These are phyloP conservation scores for Pharnaceum exiguum DNA, from an alignment of 148 eudicot genomes.

Conservation along the genomic window DNA sequence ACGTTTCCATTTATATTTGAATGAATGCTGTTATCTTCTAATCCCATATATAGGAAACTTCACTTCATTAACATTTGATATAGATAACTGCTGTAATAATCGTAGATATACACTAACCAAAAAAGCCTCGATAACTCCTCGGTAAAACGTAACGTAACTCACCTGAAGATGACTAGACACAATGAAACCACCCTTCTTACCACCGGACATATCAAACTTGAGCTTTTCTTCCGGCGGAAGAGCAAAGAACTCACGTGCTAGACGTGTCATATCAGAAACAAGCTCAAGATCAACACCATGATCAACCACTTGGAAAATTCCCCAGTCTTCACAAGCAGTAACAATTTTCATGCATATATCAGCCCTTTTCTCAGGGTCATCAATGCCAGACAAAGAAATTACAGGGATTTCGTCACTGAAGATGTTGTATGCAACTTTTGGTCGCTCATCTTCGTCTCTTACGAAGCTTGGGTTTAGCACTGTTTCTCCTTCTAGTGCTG, in stretches of 20 bases:
- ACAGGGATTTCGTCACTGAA: conserved; percentile 77
- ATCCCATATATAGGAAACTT: no score
- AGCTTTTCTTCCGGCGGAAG: conserved; percentile 77
- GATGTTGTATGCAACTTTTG: conserved; percentile 69
- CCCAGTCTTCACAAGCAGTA: conserved; percentile 88
- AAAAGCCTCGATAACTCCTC: no score
- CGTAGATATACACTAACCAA: no score
- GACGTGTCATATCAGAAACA: conserved; percentile 53
- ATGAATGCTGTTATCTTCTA: no score
- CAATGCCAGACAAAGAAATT: conserved; percentile 77
- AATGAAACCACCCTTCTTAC: conserved; percentile 94
- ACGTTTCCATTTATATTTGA: no score
- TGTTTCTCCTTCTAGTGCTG: conserved; percentile 39
- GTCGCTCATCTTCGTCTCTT: conserved; percentile 89
- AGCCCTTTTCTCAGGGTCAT: conserved; percentile 35
- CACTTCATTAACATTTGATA: no score
- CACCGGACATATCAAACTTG: conserved; percentile 84
- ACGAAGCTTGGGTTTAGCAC: conserved; percentile 51
- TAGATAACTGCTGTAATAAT: no score
- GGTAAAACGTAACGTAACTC: background rate
- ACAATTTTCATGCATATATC: conserved; percentile 71
- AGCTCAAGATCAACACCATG: conserved; percentile 57
- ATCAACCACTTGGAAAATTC: conserved; percentile 85
- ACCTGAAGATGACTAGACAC: conserved; percentile 98
- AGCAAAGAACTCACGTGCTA: conserved; percentile 68